Evolutionary conservation across 2,329 filamentous ascomycete species (phyloP).

Genomic region (Botryotinia globosa): DNA sequence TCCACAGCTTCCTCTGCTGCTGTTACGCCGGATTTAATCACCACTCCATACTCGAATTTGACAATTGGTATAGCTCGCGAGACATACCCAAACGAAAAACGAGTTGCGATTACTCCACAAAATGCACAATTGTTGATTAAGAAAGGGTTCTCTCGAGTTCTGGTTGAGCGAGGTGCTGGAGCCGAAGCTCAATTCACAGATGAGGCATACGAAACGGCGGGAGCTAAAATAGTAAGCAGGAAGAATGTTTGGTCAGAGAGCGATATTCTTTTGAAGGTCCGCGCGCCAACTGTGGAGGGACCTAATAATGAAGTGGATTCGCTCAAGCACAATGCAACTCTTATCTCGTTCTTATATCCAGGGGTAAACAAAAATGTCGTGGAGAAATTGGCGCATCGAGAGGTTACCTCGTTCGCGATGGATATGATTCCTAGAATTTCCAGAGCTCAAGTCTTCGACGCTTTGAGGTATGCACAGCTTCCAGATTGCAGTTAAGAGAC

Average conservation of each 20-base stretch:
- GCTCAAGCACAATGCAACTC: constrained; percentile 66
- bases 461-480: constrained; percentile 48
- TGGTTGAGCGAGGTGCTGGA: constrained; percentile 81
- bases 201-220: constrained; percentile 71
- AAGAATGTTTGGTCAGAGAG: constrained; percentile 69
- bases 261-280: constrained; percentile 82
- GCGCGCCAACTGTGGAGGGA: constrained; percentile 62
- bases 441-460: constrained; percentile 83
- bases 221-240: constrained; percentile 71
- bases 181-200: constrained; percentile 73
- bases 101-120: constrained; percentile 79
- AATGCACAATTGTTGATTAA: constrained; percentile 81
- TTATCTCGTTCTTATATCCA: constrained; percentile 83
- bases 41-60: constrained; percentile 63
- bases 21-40: constrained; percentile 10
- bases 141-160: constrained; percentile 74
- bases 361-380: constrained; percentile 75
- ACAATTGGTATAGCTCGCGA: constrained; percentile 79
- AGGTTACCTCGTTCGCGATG: constrained; percentile 82
- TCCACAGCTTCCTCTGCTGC: constrained; percentile 14
- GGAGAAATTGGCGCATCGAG: constrained; percentile 66
- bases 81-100: constrained; percentile 73
- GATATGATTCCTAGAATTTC: constrained; percentile 90
- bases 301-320: constrained; percentile 63
- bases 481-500: background rate